These are phyloP conservation scores for Globisporangium paddicum DNA, from an alignment of 352 stramenopile genomes.

Conservation along the genomic window DNA sequence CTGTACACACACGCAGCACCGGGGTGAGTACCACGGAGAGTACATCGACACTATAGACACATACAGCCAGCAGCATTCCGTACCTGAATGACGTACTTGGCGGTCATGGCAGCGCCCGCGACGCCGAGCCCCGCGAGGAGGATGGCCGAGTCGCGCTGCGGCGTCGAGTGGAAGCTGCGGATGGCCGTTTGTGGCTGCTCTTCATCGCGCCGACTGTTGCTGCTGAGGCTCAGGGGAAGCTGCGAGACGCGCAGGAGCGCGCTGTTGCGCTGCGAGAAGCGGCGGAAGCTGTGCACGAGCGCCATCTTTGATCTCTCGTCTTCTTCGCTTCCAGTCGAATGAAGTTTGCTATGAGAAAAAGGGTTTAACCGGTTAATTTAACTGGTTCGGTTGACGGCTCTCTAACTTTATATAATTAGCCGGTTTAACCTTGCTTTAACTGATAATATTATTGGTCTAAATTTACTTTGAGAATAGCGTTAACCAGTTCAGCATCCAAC, in stretches of 20 bases:
- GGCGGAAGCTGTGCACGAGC: conserved; percentile 4
- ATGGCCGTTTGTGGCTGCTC: conserved; percentile 11
- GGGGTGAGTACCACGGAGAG: not conserved
- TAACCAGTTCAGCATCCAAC: too few relatives aligned
- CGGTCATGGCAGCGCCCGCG: conserved; percentile 58
- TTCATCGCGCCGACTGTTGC: not conserved
- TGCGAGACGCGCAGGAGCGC: conserved; percentile 4
- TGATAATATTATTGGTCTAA: too few relatives aligned
- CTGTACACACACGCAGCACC: conserved; percentile 14
- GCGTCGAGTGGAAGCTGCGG: conserved; percentile 61
- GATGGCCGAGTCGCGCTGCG: conserved; percentile 51
- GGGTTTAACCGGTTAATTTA: too few relatives aligned
- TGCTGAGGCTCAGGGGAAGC: not conserved
- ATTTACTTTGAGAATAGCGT: too few relatives aligned
- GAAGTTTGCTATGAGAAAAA: not conserved
- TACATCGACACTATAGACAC: not conserved
- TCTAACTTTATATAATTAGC: too few relatives aligned
- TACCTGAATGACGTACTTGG: conserved; percentile 77
- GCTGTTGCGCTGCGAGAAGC: conserved; percentile 8
- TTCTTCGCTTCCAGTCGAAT: not conserved
- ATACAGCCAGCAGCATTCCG: not conserved
- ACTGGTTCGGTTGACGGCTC: too few relatives aligned
- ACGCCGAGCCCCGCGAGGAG: conserved; percentile 68
- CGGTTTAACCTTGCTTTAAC: too few relatives aligned
- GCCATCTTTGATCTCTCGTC: conserved; percentile 5